Conservation (phyloP, 1,284 basidiomycete genomes). For the Rhodotorula sp. region DNA sequence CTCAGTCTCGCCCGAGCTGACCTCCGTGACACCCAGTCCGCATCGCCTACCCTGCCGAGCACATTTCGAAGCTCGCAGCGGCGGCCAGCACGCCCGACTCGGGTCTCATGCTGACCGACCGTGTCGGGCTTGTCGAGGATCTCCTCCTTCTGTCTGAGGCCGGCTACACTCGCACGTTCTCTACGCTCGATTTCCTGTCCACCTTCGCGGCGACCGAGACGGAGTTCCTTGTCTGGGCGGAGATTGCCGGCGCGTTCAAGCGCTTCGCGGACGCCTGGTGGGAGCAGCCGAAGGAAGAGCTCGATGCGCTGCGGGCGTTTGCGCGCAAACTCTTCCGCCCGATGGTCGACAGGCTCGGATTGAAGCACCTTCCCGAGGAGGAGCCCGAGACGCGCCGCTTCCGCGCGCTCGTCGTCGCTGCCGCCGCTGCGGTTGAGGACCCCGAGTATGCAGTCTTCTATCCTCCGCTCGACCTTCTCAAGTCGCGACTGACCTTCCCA, state of each 20-base stretch:
- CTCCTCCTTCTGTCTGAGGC: slow-evolving; percentile 52
- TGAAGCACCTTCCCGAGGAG: slow-evolving; percentile 70
- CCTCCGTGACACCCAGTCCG: slow-evolving; percentile 61
- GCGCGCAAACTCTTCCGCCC: slow-evolving; percentile 65
- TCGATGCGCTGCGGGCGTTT: slow-evolving; percentile 60
- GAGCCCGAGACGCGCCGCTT: slow-evolving; percentile 71
- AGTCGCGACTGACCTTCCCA: not conserved
- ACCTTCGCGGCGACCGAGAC: slow-evolving; percentile 55
- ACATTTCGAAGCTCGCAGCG: slow-evolving; percentile 73
- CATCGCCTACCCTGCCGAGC: slow-evolving; percentile 81
- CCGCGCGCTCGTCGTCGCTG: slow-evolving; percentile 69
- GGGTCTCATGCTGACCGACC: slow-evolving; percentile 74
- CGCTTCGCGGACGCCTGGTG: slow-evolving; percentile 74
- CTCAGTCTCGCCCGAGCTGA: too few species aligned
- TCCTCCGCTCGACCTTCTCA: not conserved
- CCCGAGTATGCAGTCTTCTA: not conserved
- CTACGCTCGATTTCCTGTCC: slow-evolving; percentile 47
- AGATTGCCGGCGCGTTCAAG: slow-evolving; percentile 62
- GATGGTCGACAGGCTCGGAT: slow-evolving; percentile 75
- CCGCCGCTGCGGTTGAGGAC: slow-evolving; percentile 58
- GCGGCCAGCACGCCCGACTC: slow-evolving; percentile 70
- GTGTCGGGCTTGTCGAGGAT: slow-evolving; percentile 53
- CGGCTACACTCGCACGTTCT: slow-evolving; percentile 51
- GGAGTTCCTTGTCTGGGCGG: slow-evolving; percentile 67
- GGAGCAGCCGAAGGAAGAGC: slow-evolving; percentile 69